Evolutionary conservation across 257 asterid genomes (phyloP).

Genomic region (Jacaranda mimosifolia): DNA sequence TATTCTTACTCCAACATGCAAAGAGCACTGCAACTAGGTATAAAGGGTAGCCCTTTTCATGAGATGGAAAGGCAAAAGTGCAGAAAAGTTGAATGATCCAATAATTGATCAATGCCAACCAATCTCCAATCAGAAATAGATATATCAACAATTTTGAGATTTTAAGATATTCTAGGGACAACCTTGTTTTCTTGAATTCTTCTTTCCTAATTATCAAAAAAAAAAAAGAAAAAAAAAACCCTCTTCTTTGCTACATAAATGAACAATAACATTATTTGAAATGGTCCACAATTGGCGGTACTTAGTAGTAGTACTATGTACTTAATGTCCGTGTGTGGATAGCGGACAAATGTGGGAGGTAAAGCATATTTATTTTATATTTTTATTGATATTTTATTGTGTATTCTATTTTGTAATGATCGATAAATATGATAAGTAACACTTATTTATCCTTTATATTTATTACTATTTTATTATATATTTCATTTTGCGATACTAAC

Average conservation of each 20-base stretch:
- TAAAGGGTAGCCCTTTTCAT: slow-evolving; percentile 11
- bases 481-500: too few relatives aligned
- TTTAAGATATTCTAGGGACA: slow-evolving; percentile 23
- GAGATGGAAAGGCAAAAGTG: slow-evolving; percentile 29
- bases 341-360: not conserved
- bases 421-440: too few relatives aligned
- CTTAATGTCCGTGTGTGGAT: slow-evolving; percentile 19
- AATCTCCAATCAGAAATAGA: not conserved
- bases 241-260: not conserved
- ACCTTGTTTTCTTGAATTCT: not conserved
- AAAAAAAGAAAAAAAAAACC: too few relatives aligned
- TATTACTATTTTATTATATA: too few relatives aligned
- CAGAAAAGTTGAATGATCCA: not conserved
- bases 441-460: too few relatives aligned
- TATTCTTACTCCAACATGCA: not conserved
- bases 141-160: not conserved
- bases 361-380: too few relatives aligned
- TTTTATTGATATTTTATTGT: too few relatives aligned
- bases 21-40: not conserved
- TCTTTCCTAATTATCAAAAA: too few relatives aligned
- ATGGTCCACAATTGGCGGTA: slow-evolving; percentile 20
- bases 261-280: not conserved
- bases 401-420: too few relatives aligned
- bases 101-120: slow-evolving; percentile 19
- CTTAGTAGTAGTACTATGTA: not conserved